Base-by-base conservation (phyloP, 352 stramenopile genomes). In the Pythium folliculosum region DNA sequence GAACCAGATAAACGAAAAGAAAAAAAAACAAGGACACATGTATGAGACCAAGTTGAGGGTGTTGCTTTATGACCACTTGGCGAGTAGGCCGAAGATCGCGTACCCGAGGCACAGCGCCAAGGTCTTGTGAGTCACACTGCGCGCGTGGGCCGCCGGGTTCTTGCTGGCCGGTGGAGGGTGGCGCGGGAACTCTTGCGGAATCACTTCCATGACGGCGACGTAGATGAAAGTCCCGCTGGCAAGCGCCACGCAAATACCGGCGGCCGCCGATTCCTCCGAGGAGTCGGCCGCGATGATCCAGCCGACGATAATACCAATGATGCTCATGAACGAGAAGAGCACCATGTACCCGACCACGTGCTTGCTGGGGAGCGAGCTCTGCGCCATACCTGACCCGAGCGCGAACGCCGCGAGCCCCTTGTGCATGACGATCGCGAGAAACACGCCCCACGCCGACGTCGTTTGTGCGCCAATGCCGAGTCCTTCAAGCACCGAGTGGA, bases 181-280 rank as follows among this genome's bases (percentile, higher is more conserved):
- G 55, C 79, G 77, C 22, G 81, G 73, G 57, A 94, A 94, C 65
- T 92, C 83, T 55, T 91, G 80, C n/a, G 85, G 85, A 50, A 94
- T 90, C 17, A 94, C 84, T 54, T 94, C 85, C 85, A 94, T 94
- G 25, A 94, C 85, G 0, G 85, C 85, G 35, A 94, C 85, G 64
- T 94, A 94, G 65, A 94, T 94, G 71, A 94, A 94, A 19, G 85
- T 92, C 22, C 85, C 85, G 1, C 81, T 90, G 2, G 85, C 82
- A 7, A 93, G 72, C 27, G 85, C 85, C n/a, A 93, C 78, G 55
- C 85, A 74, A 49, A 84, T 82, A 19, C 77, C 77, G 2, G 75
- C 77, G 19, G 72, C 74, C 2, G 77, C 77, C 67, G 77, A 82
- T 56, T 82, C 77, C 38, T 82, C 77, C 10, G 72, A 78, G 32